Base-by-base conservation (phyloP, 345 rosid genomes). In the Xanthoceras sorbifolium region DNA sequence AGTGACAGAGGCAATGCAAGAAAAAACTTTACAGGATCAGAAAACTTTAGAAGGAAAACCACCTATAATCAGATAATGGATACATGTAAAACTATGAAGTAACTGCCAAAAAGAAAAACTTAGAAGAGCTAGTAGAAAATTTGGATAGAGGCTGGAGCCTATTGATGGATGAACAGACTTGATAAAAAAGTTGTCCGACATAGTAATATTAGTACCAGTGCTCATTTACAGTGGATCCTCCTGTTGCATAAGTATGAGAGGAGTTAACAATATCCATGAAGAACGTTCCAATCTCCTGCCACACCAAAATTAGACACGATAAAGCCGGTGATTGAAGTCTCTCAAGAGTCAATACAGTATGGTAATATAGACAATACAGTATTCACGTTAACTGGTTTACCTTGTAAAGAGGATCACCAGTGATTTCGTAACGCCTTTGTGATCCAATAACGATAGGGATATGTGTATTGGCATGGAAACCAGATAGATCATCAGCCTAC, bases 241-340 rank as follows among this genome's bases (percentile, higher is more conserved):
- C 89, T 61, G 89, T 85, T 31, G 88, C 86, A 76, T 83, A 86
- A 71, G 79, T 80, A 79, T 88, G 86, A 62, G 91, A 86, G 23
- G 85, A 78, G 77, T 86, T 88, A 22, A 88, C 84, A 40, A 82
- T 82, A 60, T 86, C 88, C 89, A 88, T 82, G 81, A 88, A 88
- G 81, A 59, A 83, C 10, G 79, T 74, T 10, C 84, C 85, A 5
- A 89, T 82, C 10, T 78, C 87, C 92, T 89, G 83, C 61, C 36
- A 73, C 59, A 36, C 29, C 74, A 32, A 71, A 17, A 0, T 71
- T n/a, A 70, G 20, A 48, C 20, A 42, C 48, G 3, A 11, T 11
- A 11, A 42, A 42, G 48, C 2, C 4, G 11, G 11, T 44, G 50
- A 44, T 12, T 44, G 50, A 44, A 44, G 50, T 44, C 14, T 44